phyloP scores from a whole-genome alignment of 1,284 basidiomycete genomes.

The Sphagnurus paluster region DNA sequence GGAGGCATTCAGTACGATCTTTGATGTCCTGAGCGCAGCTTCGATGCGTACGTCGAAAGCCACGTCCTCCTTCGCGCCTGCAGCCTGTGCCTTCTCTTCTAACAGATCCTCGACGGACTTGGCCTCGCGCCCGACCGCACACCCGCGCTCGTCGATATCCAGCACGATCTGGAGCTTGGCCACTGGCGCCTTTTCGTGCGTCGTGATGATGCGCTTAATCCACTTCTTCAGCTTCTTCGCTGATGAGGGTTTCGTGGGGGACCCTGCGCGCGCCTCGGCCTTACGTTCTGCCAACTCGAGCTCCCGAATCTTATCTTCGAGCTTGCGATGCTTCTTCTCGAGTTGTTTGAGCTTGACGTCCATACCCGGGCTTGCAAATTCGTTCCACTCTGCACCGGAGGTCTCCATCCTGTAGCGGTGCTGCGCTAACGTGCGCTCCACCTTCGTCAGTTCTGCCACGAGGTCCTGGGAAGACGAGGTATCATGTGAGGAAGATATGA shows the following conservation, averaged over 20 bases:
- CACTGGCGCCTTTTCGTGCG: conserved; percentile 30
- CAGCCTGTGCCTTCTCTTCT: conserved; percentile 5
- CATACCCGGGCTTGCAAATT: conserved; percentile 16
- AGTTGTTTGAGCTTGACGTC: conserved; percentile 36
- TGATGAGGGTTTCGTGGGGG: conserved; percentile 36
- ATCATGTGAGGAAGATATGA: conserved; percentile 18
- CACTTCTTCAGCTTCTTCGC: conserved; percentile 58
- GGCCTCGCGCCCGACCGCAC: conserved; percentile 40
- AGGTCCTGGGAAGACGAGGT: conserved; percentile 25
- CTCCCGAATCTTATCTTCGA: conserved; percentile 32
- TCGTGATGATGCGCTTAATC: conserved; percentile 60
- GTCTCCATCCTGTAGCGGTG: conserved; percentile 30
- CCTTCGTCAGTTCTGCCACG: conserved; percentile 34
- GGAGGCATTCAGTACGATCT: conserved; percentile 48
- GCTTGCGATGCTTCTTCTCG: conserved; percentile 38
- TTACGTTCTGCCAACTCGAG: conserved; percentile 27
- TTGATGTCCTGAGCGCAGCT: conserved; percentile 39
- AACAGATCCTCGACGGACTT: conserved; percentile 20
- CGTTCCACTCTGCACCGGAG: conserved; percentile 15
- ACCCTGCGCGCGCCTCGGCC: conserved; percentile 21
- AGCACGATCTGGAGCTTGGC: conserved; percentile 35
- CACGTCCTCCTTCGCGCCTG: conserved; percentile 7
- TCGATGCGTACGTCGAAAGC: conserved; percentile 33
- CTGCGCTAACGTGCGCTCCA: conserved; percentile 37
- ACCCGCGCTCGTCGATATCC: conserved; percentile 35